Base-by-base conservation (phyloP, 192 early-diverging fungal genomes). In the Podila epicladia region DNA sequence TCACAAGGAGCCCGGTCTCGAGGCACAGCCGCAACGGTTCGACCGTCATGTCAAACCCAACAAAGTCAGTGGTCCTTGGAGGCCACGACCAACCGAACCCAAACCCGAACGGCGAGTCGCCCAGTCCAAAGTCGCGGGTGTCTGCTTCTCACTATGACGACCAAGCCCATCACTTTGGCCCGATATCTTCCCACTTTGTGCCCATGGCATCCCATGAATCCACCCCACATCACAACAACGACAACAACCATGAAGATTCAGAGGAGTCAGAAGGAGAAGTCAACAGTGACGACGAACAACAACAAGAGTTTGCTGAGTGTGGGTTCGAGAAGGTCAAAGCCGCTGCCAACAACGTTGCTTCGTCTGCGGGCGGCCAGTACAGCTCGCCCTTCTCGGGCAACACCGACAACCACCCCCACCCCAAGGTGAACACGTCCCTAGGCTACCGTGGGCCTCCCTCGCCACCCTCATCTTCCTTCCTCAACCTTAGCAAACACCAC, bases 41-140 rank as follows among this genome's bases (percentile, higher is more conserved):
- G 8, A 55, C 53, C n/a, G 20, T 26, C 17, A 7, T 55, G 53
- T 26, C 53, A 11, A 26, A 55, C 22, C 53, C 41, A 45, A 17
- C 41, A 45, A 45, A 45, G 41, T 45, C 41, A 1, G 41, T 45
- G 41, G 41, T 45, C 13, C 53, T 55, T 24, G 53, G 31, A 12
- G 26, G 29, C 29, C 17, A 31, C 15, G 22, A 61, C 19, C 28
- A 35, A 28, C 31, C 59, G 4, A 61, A 61, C 12, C 59, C 31
- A 5, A 61, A 61, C 59, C 59, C 59, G 29, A 61, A 61, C 26
- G 59, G 59, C 22, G 59, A 61, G 15, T 61, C 59, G 28, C 59
- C 59, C 29, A 33, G 31, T 1, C 53, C 53, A 22, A 55, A 55
- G n/a, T 55, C 53, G 5, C 20, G 53, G 24, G 0, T 26, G n/a